These are phyloP conservation scores for Rhynchosporium secalis DNA, from an alignment of 2,329 filamentous ascomycete genomes.

Conservation along the genomic window DNA sequence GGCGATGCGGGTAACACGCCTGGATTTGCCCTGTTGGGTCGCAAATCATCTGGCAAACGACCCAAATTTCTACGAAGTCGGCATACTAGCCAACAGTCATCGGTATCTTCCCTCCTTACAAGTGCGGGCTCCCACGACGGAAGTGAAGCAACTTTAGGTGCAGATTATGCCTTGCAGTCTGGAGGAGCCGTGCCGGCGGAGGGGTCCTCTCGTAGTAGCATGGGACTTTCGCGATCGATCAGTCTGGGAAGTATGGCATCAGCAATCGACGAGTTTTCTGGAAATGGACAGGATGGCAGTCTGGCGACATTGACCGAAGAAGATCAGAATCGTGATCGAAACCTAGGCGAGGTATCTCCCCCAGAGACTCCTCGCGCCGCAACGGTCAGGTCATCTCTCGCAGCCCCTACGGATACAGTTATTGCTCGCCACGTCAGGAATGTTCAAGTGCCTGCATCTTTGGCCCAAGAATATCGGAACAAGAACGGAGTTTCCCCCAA, in stretches of 20 bases:
- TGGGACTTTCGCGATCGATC: constrained; percentile 70
- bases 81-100: constrained; percentile 58
- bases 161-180: constrained; percentile 80
- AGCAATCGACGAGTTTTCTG: constrained; percentile 57
- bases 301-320: constrained; percentile 63
- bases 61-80: constrained; percentile 59
- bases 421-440: constrained; percentile 86
- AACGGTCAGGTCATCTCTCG: constrained; percentile 51
- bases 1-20: constrained; percentile 50
- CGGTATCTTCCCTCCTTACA: constrained; percentile 58
- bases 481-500: constrained; percentile 65
- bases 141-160: constrained; percentile 73
- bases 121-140: constrained; percentile 54
- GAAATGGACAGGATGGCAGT: constrained; percentile 45
- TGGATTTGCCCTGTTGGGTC: constrained; percentile 45
- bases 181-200: constrained; percentile 68
- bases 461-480: constrained; percentile 82
- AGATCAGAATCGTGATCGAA: constrained; percentile 47
- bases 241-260: constrained; percentile 91
- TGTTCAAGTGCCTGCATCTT: constrained; percentile 85
- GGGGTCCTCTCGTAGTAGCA: constrained; percentile 51
- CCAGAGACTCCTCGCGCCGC: constrained; percentile 72
- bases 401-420: constrained; percentile 80
- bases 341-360: constrained; percentile 48
- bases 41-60: constrained; percentile 45